phyloP scores from a whole-genome alignment of 2,329 filamentous ascomycete species.

The Colletotrichum navitas region DNA sequence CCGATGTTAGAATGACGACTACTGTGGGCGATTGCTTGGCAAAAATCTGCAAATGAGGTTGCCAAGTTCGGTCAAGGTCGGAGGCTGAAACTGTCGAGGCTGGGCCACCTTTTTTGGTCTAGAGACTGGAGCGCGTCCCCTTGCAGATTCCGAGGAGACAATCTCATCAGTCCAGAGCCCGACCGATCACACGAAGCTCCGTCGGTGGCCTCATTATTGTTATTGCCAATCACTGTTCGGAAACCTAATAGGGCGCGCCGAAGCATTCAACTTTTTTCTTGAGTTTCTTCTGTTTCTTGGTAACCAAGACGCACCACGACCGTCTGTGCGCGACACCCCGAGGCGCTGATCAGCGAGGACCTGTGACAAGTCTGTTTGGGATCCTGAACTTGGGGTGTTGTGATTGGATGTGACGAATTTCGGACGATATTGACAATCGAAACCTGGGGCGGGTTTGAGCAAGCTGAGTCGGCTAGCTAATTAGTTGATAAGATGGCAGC shows the following conservation, averaged over 20 bases:
- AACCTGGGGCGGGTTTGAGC: background rate
- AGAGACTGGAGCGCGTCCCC: constrained; percentile 34
- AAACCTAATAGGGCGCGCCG: background rate
- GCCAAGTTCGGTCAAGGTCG: constrained; percentile 40
- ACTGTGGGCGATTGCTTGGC: background rate
- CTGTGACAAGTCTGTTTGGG: constrained; percentile 41
- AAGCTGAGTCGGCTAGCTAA: constrained; percentile 14
- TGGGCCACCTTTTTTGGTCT: constrained; percentile 20
- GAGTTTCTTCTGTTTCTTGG: constrained; percentile 15
- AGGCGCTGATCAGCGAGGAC: constrained; percentile 32
- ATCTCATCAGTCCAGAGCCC: constrained; percentile 8
- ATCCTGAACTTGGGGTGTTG: constrained; percentile 24
- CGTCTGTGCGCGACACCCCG: constrained; percentile 30
- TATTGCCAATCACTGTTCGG: background rate
- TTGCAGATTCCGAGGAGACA: constrained; percentile 32
- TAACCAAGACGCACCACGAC: background rate
- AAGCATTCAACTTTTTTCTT: constrained; percentile 14
- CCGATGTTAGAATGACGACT: constrained; percentile 21
- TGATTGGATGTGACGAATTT: constrained; percentile 24
- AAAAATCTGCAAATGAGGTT: constrained; percentile 27
- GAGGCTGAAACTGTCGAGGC: constrained; percentile 41
- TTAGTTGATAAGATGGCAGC: constrained; percentile 16
- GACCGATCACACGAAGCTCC: constrained; percentile 26
- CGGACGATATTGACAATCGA: background rate
- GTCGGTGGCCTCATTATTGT: background rate